Evolutionary conservation across 139 green algal species (phyloP), one percentile per base, ranked within the genome.

Genomic region (Pedinophyceae sp.): DNA sequence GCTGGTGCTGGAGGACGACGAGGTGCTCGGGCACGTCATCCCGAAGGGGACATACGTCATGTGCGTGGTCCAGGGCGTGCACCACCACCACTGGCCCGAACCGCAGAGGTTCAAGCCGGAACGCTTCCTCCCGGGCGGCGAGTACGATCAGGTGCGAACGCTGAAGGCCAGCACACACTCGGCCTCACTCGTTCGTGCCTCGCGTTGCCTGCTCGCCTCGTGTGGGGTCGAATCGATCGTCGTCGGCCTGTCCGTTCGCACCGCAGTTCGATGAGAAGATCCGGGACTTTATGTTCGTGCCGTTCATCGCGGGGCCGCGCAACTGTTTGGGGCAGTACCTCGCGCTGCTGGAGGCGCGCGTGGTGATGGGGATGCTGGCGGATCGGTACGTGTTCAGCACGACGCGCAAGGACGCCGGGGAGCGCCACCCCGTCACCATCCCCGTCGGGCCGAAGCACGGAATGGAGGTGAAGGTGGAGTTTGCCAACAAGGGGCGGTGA

Each of bases 141-240:
- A 93, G 69, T 93, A 85, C 57, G 85, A 94, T 48, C 19, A 72
- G 3, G 89, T 91, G n/a, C n/a, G n/a, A n/a, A n/a, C n/a, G n/a
- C n/a, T n/a, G n/a, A n/a, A 53, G 63, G 78, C 22, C 82, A 93
- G 39, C 65, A 75, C 34, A 72, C 26, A 18, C 59, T 80, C 22
- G 68, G 80, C 4, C 63, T 75, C 6, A 82, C 69, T 93, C 86
- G 82, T 57, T 30, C 17, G 19, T 58, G 4, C n/a, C 13, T 18
- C 26, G 17, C 30, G n/a, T n/a, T n/a, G 26, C 16, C 10, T 26
- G 51, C 23, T 50, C 7, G 28, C 51, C 20, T 48, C 19, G 18
- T 20, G 40, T n/a, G n/a, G n/a, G n/a, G n/a, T n/a, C n/a, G n/a
- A n/a, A 47, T 58, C 28, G 5, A 22, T 26, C 2, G 3, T 3